These are phyloP conservation scores for Mucor velutinosus DNA, from an alignment of 371 early-diverging fungal genomes.

Conservation along the genomic window DNA sequence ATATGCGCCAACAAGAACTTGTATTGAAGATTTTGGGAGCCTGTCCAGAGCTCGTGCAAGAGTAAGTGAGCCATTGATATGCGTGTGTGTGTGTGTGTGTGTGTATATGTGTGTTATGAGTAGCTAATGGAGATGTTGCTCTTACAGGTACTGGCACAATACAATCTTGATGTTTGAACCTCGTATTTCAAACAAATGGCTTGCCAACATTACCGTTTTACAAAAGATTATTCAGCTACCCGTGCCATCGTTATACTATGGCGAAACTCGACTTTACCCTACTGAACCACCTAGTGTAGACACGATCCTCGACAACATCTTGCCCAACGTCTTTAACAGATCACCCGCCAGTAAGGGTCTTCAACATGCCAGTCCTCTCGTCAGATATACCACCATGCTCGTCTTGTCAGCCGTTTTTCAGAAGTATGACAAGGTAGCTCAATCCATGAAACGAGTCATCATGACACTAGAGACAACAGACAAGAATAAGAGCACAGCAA, in stretches of 20 bases:
- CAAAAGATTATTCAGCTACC: slow-evolving; percentile 72
- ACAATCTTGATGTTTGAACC: slow-evolving; percentile 75
- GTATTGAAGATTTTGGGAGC: slow-evolving; percentile 64
- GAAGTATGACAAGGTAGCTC: slow-evolving; percentile 59
- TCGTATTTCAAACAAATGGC: slow-evolving; percentile 73
- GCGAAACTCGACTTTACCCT: slow-evolving; percentile 50
- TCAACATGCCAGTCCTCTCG: slow-evolving; percentile 68
- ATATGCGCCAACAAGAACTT: slow-evolving; percentile 68
- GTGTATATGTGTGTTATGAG: too few relatives aligned
- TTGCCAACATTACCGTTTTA: slow-evolving; percentile 75
- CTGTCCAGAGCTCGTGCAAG: slow-evolving; percentile 80
- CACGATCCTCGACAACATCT: slow-evolving; percentile 68
- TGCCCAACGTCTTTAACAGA: slow-evolving; percentile 67
- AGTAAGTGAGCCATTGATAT: slow-evolving; percentile 46
- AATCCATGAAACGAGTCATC: slow-evolving; percentile 37
- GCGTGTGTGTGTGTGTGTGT: not conserved
- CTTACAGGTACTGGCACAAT: slow-evolving; percentile 64
- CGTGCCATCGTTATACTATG: slow-evolving; percentile 63
- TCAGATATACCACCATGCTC: slow-evolving; percentile 67
- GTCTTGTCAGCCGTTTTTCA: slow-evolving; percentile 63
- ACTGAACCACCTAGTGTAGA: slow-evolving; percentile 61
- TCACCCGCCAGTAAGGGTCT: slow-evolving; percentile 63
- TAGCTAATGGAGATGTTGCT: too few relatives aligned
- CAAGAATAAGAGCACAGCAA: not conserved
- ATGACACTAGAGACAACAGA: slow-evolving; percentile 25